A percentile compares a stretch with the other conserved stretches of the same genome.
phyloP scores from a whole-genome alignment of 768 basidiomycete species.

The Crassisporium funariophilum region DNA sequence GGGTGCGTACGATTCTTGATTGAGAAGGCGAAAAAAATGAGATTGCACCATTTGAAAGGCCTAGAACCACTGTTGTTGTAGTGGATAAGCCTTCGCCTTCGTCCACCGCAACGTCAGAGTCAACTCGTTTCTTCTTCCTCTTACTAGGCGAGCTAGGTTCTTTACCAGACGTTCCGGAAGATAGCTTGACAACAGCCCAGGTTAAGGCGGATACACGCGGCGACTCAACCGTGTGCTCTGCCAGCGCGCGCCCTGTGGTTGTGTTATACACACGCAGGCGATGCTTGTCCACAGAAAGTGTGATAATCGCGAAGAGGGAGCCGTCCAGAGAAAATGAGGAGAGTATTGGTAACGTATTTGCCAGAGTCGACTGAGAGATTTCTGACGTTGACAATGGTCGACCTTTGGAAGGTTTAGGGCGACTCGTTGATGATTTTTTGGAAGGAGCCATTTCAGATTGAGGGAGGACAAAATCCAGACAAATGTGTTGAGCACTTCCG shows the following conservation, averaged over 20 bases:
- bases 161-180: constrained; percentile 13
- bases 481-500: too few species aligned
- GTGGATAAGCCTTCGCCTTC: constrained; percentile 26
- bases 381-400: constrained; percentile 55
- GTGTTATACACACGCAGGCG: constrained; percentile 67
- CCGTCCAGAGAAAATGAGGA: constrained; percentile 64
- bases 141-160: constrained; percentile 43
- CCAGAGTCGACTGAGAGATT: constrained; percentile 57
- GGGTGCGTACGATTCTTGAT: constrained; percentile 53
- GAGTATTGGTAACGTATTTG: constrained; percentile 46
- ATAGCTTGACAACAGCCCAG: constrained; percentile 48
- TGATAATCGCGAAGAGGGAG: constrained; percentile 59
- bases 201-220: constrained; percentile 55
- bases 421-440: constrained; percentile 53
- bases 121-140: constrained; percentile 59
- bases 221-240: constrained; percentile 58
- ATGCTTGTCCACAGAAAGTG: constrained; percentile 72
- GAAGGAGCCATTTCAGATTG: constrained; percentile 40
- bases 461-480: too few species aligned
- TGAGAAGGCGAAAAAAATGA: constrained; percentile 64
- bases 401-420: constrained; percentile 52
- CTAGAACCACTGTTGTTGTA: constrained; percentile 53
- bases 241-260: constrained; percentile 51
- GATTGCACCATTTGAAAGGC: constrained; percentile 62
- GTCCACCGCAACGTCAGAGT: constrained; percentile 28